Evolutionary conservation across 495 filamentous ascomycete genomes (phyloP).

Genomic region (Aspergillus bertholletiae): DNA sequence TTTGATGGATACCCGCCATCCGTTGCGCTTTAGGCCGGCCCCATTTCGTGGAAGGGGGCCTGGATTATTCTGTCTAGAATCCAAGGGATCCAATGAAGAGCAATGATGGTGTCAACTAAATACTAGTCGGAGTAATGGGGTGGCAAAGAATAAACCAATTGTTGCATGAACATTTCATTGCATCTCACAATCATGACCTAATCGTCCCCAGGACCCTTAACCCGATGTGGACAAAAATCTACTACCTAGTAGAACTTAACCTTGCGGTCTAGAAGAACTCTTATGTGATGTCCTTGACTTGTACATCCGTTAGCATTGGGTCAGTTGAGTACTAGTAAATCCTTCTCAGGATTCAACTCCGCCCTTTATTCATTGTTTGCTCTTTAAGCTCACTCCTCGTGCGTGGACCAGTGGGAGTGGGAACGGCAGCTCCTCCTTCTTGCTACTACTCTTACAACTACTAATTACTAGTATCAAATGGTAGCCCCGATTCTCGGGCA

Average conservation of each 20-base stretch:
- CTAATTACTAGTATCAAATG: too few species aligned
- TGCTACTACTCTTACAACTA: too few species aligned
- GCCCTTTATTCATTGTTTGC: conserved; percentile 5
- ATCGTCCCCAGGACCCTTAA: not conserved
- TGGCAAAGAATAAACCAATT: not conserved
- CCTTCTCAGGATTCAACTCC: too few species aligned
- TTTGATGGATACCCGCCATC: too few species aligned
- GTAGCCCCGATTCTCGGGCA: too few species aligned
- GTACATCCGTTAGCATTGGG: too few species aligned
- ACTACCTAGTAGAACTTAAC: not conserved
- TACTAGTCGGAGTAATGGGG: too few species aligned
- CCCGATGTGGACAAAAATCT: not conserved
- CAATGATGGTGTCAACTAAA: too few species aligned
- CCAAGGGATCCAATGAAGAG: not conserved
- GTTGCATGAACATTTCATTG: not conserved
- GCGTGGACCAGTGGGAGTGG: not conserved
- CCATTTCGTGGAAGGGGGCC: too few species aligned
- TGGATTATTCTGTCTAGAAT: not conserved
- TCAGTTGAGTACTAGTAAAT: too few species aligned
- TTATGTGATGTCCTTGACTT: too few species aligned
- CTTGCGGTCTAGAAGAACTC: too few species aligned
- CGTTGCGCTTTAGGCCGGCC: not conserved
- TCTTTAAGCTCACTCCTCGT: not conserved
- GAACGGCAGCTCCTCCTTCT: not conserved
- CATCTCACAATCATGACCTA: not conserved